Conservation (phyloP, 805 yeast genomes). For the Blastobotrys parvus region DNA sequence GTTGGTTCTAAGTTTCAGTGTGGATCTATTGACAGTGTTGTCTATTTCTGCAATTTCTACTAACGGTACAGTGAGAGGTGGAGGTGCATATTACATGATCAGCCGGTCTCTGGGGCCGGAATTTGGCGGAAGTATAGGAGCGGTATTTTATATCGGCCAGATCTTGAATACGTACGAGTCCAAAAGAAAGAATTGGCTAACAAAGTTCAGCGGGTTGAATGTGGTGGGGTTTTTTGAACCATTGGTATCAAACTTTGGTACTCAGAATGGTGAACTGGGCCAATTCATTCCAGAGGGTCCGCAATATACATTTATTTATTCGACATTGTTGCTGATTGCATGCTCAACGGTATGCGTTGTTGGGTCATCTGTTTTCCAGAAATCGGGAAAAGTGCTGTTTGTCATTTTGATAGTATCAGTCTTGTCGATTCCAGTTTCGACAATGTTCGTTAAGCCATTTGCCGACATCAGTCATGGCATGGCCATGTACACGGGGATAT, state of each 20-base stretch:
- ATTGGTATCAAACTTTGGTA: slow-evolving; percentile 68
- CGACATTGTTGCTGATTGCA: slow-evolving; percentile 42
- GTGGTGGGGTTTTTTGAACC: slow-evolving; percentile 96
- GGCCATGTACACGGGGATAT: slow-evolving; percentile 58
- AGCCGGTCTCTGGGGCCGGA: slow-evolving; percentile 94
- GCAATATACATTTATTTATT: slow-evolving; percentile 61
- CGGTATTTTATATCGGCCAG: slow-evolving; percentile 91
- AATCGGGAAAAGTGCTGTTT: slow-evolving; percentile 17
- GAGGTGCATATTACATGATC: slow-evolving; percentile 98
- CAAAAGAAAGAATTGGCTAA: neutral
- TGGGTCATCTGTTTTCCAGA: slow-evolving; percentile 18
- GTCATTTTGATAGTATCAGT: slow-evolving; percentile 17
- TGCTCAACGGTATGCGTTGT: slow-evolving; percentile 18
- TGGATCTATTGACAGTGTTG: slow-evolving; percentile 76
- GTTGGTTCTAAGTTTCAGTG: slow-evolving; percentile 63
- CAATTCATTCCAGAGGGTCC: slow-evolving; percentile 60
- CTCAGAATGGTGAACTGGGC: slow-evolving; percentile 44
- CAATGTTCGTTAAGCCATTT: slow-evolving; percentile 58
- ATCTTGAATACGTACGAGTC: slow-evolving; percentile 53
- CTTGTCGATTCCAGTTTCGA: slow-evolving; percentile 58
- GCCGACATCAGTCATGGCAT: slow-evolving; percentile 16
- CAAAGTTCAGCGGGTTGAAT: slow-evolving; percentile 57
- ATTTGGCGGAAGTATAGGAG: slow-evolving; percentile 96
- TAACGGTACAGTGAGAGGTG: slow-evolving; percentile 95
- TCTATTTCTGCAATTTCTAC: slow-evolving; percentile 95